Base-by-base conservation (phyloP, 257 asterid genomes). In the Plectranthus barbatus region DNA sequence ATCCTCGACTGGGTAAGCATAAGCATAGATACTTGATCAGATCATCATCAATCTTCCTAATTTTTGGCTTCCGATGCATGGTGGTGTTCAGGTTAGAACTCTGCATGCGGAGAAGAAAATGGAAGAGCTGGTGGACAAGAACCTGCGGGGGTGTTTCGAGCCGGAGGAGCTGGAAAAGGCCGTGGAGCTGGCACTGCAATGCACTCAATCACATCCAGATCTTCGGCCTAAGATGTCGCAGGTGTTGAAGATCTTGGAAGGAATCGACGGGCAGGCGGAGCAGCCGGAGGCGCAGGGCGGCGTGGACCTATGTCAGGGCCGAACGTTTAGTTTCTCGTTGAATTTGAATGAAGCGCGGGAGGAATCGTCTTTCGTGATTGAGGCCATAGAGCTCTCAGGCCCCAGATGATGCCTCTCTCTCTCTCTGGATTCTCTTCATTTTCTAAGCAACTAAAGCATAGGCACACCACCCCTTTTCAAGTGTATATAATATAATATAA, bases 321-420 rank as follows among this genome's bases (percentile, higher is more conserved):
- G 74, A 18, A 56, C 80, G 23, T 84, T 86, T 67, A 86, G 96
- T 65, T 82, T 88, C 81, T 75, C 84, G 7, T 71, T 86, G 78
- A 86, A 88, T 76, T 61, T 78, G 4, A 73, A 77, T 44, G 87
- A 84, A 3, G 77, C 70, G 0, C 81, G 67, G 9, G 96, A 82
- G 14, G 88, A 86, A 54, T 86, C 95, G 9, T 91, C 98, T 0
- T 86, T 86, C 48, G 76, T 80, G 12, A 74, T 88, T 24, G 96
- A 91, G 67, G 95, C 98, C 42, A 84, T 91, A 15, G 95, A 91
- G 72, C 98, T 91, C 53, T 91, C 98, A 11, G 96, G 98, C 55
- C 98, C 98, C 14, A 74, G 98, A 29, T 87, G 61, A 67, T 49
- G 52, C 13, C 7, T 37, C 7, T 6, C 3, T 2, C 36, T 6